A percentile compares a stretch with the other conserved stretches of the same genome.
These are phyloP conservation scores for Phytophthora pseudosyringae DNA, from an alignment of 352 stramenopile species.

Conservation along the genomic window DNA sequence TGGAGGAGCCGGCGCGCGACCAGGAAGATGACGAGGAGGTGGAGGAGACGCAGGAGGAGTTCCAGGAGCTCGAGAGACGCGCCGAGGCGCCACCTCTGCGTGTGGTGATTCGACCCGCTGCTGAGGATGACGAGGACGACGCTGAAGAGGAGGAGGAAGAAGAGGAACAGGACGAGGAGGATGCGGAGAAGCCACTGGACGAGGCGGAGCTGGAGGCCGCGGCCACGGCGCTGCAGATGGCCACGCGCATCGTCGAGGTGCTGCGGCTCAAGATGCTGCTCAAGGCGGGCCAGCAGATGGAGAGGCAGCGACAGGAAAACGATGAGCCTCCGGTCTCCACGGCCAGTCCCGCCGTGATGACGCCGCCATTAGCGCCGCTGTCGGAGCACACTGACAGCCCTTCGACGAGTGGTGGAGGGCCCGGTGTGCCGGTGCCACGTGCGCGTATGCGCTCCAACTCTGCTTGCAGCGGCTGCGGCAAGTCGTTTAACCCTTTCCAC, in stretches of 20 bases:
- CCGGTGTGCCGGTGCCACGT: slow-evolving; percentile 51
- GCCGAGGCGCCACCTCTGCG: slow-evolving; percentile 15
- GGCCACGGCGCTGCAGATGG: slow-evolving; percentile 56
- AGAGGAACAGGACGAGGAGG: slow-evolving; percentile 39
- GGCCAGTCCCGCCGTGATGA: slow-evolving; percentile 12
- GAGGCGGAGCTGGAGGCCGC: slow-evolving; percentile 55
- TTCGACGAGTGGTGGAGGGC: slow-evolving; percentile 9
- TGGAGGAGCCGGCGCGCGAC: slow-evolving; percentile 8
- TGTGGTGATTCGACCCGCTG: slow-evolving; percentile 19
- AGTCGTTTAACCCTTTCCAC: slow-evolving; percentile 78
- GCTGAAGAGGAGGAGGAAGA: slow-evolving; percentile 47
- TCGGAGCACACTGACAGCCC: slow-evolving; percentile 9
- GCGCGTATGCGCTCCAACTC: slow-evolving; percentile 41
- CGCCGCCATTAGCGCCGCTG: slow-evolving; percentile 3
- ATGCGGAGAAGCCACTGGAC: slow-evolving; percentile 39
- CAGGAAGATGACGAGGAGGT: slow-evolving; percentile 39
- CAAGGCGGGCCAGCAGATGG: slow-evolving; percentile 52
- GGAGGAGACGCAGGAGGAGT: slow-evolving; percentile 39
- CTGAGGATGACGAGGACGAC: slow-evolving; percentile 49
- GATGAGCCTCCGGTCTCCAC: slow-evolving; percentile 20
- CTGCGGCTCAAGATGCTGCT: slow-evolving; percentile 62
- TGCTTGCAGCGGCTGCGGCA: slow-evolving; percentile 58
- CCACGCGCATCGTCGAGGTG: slow-evolving; percentile 62
- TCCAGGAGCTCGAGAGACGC: slow-evolving; percentile 32
- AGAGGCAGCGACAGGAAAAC: slow-evolving; percentile 38